Evolutionary conservation across 257 asterid species (phyloP), one percentile per base, ranked within the genome.

Genomic region (Penstemon davidsonii): DNA sequence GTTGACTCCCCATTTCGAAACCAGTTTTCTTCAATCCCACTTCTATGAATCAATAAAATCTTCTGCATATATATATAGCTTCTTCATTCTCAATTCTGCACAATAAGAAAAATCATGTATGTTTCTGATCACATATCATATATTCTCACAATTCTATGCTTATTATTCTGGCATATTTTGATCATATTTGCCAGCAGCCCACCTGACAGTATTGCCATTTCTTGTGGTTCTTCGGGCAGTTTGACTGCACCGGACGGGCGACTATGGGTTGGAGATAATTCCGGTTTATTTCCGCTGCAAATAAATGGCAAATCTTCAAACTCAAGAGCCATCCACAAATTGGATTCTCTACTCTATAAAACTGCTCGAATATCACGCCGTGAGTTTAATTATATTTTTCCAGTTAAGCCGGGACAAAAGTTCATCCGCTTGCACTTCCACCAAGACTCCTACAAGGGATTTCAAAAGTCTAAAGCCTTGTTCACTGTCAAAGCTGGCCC

Each of bases 201-300:
- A 40, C 75, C 65, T 4, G 81, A 76, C 9, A 62, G 52, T 45
- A 38, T 74, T 40, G 84, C 85, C 73, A 67, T 87, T 74, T 87
- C 91, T 41, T 85, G 91, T 62, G 89, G 95, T 38, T 75, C 79
- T 51, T 74, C 85, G 8, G 77, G 78, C 56, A 71, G 72, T 52
- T 69, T n/a, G 51, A 62, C 75, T 12, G 79, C 81, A 8, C 54
- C 40, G 13, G 81, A 85, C 37, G 87, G 87, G 5, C 86, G 91
- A 9, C 7, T 76, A 65, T 87, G 91, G 91, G 37, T 68, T 19
- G 85, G 91, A 51, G 91, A 25, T 25, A 25, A 85, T 71, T 52
- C 64, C 2, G 73, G 54, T 3, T 57, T 43, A 18, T 40, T 8
- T 4, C 49, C 75, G n/a, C 55, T 79, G 33, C 56, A 5, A 5